Conservation (phyloP, 1,284 basidiomycete species). For the Ustilago esculenta region DNA sequence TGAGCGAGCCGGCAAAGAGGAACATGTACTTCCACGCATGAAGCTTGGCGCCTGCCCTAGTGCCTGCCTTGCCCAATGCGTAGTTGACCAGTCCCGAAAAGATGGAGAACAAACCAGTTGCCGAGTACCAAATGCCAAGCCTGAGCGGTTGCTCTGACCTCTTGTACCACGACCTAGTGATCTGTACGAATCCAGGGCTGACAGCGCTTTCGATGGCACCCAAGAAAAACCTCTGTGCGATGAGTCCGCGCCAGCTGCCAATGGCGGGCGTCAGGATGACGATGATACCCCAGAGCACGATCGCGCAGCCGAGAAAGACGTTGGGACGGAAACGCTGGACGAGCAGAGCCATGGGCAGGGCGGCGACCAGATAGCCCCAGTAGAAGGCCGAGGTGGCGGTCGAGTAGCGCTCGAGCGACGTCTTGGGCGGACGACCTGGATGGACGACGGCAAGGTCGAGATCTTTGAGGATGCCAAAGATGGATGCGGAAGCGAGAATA, state of each 20-base stretch:
- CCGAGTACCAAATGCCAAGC: constrained; percentile 70
- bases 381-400: constrained; percentile 68
- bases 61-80: constrained; percentile 68
- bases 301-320: constrained; percentile 51
- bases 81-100: constrained; percentile 70
- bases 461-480: constrained; percentile 71
- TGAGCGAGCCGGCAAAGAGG: constrained; percentile 70
- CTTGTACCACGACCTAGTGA: constrained; percentile 71
- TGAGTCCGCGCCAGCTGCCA: constrained; percentile 67
- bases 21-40: constrained; percentile 71
- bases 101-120: constrained; percentile 69
- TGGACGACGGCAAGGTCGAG: constrained; percentile 58
- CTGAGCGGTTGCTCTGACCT: constrained; percentile 55
- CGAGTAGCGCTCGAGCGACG: constrained; percentile 48
- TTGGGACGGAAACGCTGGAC: constrained; percentile 69
- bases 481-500: constrained; percentile 69
- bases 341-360: constrained; percentile 69
- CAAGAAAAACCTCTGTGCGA: constrained; percentile 68
- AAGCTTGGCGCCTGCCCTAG: constrained; percentile 54
- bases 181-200: constrained; percentile 70
- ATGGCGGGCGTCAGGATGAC: constrained; percentile 70
- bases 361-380: constrained; percentile 70
- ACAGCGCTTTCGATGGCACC: constrained; percentile 67
- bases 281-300: constrained; percentile 70
- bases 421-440: constrained; percentile 62